Evolutionary conservation across 495 filamentous ascomycete genomes (phyloP).

Genomic region (Diplogelasinospora grovesii): DNA sequence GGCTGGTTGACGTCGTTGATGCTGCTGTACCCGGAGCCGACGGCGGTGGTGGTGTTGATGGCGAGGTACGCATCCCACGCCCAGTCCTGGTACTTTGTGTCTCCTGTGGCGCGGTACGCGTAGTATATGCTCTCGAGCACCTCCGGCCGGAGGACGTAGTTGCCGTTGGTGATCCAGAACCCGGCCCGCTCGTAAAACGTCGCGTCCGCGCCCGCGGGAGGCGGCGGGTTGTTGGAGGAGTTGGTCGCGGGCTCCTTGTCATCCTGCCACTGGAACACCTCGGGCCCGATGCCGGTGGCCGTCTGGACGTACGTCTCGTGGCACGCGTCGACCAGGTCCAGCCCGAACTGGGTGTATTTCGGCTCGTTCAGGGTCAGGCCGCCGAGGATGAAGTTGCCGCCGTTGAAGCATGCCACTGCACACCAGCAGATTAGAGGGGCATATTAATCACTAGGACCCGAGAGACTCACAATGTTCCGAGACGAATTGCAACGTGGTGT

Average conservation of each 20-base stretch:
- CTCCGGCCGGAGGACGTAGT: conserved; percentile 74
- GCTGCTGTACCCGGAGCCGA: conserved; percentile 59
- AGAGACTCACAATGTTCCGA: conserved; percentile 49
- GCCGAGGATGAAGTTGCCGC: conserved; percentile 84
- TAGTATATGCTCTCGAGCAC: conserved; percentile 88
- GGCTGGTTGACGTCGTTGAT: conserved; percentile 58
- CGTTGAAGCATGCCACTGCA: conserved; percentile 70
- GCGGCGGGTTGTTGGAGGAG: conserved; percentile 30
- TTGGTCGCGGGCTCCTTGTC: conserved; percentile 28
- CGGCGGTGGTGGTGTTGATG: conserved; percentile 59
- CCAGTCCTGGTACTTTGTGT: conserved; percentile 70
- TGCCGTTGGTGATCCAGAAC: conserved; percentile 60
- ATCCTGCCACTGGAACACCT: conserved; percentile 66
- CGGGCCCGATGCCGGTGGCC: conserved; percentile 70
- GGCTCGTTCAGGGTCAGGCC: conserved; percentile 58
- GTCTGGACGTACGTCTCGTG: conserved; percentile 66
- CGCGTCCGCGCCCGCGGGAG: conserved; percentile 39
- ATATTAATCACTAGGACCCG: no score
- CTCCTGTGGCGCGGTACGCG: conserved; percentile 70
- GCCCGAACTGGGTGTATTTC: conserved; percentile 67
- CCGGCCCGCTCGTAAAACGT: conserved; percentile 59
- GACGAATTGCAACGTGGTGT: conserved; percentile 41
- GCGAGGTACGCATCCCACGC: conserved; percentile 74
- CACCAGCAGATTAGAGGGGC: neutral
- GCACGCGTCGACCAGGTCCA: conserved; percentile 67